These are phyloP conservation scores for Quercus phellos DNA, from an alignment of 331 rosid species.

Conservation along the genomic window DNA sequence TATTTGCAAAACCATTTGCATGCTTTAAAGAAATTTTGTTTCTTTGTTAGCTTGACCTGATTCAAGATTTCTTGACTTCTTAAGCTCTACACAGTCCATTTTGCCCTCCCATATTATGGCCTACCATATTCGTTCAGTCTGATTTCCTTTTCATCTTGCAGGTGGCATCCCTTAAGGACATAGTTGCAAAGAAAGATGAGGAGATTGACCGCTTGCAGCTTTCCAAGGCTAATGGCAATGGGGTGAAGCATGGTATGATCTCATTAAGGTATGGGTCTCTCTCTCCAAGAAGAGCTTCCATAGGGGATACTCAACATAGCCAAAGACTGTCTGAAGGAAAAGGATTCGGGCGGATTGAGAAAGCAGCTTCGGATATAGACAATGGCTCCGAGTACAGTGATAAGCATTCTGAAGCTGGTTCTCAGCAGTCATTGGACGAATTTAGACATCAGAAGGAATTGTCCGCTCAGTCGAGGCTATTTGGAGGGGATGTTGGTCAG, in stretches of 20 bases:
- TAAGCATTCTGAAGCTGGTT: conserved; percentile 74
- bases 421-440: conserved; percentile 67
- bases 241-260: conserved; percentile 36
- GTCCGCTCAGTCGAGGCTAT: conserved; percentile 30
- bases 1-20: not conserved
- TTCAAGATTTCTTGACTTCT: not conserved
- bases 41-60: not conserved
- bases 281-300: conserved; percentile 64
- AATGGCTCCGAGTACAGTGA: conserved; percentile 74
- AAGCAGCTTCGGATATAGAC: conserved; percentile 56
- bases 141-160: conserved; percentile 32
- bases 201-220: conserved; percentile 71
- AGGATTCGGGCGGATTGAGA: conserved; percentile 31
- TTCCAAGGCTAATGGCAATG: conserved; percentile 52
- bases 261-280: conserved; percentile 47
- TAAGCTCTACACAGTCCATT: not conserved
- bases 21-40: not conserved
- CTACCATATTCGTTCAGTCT: conserved; percentile 6
- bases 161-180: conserved; percentile 77
- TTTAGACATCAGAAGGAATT: conserved; percentile 42
- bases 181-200: conserved; percentile 65
- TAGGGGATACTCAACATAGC: conserved; percentile 43
- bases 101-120: not conserved
- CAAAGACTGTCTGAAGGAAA: conserved; percentile 39
- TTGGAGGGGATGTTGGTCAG: conserved; percentile 37